These are phyloP conservation scores for Cryphonectria nitschkei DNA, from an alignment of 2,329 filamentous ascomycete genomes.

Conservation along the genomic window DNA sequence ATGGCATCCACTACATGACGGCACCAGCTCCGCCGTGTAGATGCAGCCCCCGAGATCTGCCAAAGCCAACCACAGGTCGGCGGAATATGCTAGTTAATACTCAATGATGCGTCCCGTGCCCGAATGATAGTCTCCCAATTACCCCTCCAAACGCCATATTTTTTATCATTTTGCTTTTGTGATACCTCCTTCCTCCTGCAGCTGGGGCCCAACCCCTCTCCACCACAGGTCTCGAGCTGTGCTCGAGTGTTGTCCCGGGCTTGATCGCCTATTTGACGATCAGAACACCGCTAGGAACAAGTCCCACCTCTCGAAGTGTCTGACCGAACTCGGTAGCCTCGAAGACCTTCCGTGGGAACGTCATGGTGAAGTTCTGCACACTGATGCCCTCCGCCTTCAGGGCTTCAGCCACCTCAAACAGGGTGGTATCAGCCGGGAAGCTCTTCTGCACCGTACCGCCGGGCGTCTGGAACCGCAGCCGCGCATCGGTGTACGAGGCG, in stretches of 20 bases:
- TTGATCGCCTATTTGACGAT: slow-evolving; percentile 64
- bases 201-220: background rate
- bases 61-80: background rate
- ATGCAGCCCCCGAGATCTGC: background rate
- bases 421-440: slow-evolving; percentile 83
- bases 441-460: slow-evolving; percentile 83
- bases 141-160: background rate
- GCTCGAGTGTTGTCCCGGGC: background rate
- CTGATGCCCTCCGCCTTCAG: slow-evolving; percentile 71
- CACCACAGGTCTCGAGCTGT: background rate
- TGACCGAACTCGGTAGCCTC: slow-evolving; percentile 77
- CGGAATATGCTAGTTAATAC: background rate
- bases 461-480: slow-evolving; percentile 78
- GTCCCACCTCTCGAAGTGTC: slow-evolving; percentile 88
- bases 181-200: background rate
- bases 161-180: background rate
- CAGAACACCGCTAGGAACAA: slow-evolving; percentile 89
- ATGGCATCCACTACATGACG: background rate
- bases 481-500: slow-evolving; percentile 76
- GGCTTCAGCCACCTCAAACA: slow-evolving; percentile 87
- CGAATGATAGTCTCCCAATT: background rate
- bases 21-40: background rate
- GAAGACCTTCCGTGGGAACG: slow-evolving; percentile 85
- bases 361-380: slow-evolving; percentile 80
- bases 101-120: background rate